Evolutionary conservation across 164 flowering plant species (phyloP), one percentile per base, ranked within the genome.

Genomic region (Protea cynaroides): DNA sequence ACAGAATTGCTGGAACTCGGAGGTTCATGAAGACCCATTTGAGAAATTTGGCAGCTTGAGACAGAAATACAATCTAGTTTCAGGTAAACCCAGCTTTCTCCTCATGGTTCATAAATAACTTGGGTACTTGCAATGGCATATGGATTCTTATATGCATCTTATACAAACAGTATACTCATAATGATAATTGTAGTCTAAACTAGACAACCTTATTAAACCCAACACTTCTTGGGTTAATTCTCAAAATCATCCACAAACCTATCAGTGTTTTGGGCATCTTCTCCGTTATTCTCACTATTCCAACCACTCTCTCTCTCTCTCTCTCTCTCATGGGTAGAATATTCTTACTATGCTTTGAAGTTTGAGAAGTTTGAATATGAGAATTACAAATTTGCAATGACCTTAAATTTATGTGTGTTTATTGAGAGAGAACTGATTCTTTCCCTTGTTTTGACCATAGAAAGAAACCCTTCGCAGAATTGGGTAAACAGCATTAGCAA

Each of bases 1-100:
- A 44, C 69, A 71, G 78, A 65, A 60, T 38, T 50, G 53, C 25
- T 59, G 36, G 65, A 52, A 71, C 56, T 23, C 37, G 40, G 21
- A 53, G 34, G 25, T 10, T 68, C 29, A 24, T 40, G 67, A 44
- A 38, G 64, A 62, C 24, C 59, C 62, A 36, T 58, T 63, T 52
- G 65, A 50, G 40, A 57, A 51, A 34, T 65, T 25, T 17, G 25
- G 52, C 29, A 15, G 10, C 38, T 66, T 63, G 40, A 56, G 52
- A 46, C 49, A 63, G 25, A 47, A 52, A 24, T 34, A 60, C 56
- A 55, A 37, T 58, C 7, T 19, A 19, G 1, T 66, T 47, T 25
- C 66, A 66, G 74, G 70, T 66, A 37, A 61, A 47, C 14, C 59
- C 40, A 47, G 4, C 10, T 7, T 19, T n/a, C 8, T 40, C 18